Percentiles rank a stretch among this genome's conserved stretches.
Conservation (phyloP, 345 rosid genomes). For the Arabis hirsuta region DNA sequence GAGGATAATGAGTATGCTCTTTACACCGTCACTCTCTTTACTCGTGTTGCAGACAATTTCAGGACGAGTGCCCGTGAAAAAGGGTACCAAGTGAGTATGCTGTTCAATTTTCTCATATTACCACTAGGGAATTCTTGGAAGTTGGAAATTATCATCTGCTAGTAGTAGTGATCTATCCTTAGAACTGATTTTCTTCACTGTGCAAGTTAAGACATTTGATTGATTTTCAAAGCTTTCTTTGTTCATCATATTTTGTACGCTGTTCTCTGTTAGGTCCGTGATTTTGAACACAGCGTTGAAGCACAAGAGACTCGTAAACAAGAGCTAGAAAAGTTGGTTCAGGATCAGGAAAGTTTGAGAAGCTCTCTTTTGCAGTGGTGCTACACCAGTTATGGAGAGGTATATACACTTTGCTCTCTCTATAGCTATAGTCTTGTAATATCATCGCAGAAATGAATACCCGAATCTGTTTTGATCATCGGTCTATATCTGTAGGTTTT, state of each 20-base stretch:
- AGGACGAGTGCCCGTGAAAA: slow-evolving; percentile 79
- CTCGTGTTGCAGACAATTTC: slow-evolving; percentile 93
- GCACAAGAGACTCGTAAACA: slow-evolving; percentile 85
- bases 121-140: slow-evolving; percentile 4
- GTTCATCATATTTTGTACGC: slow-evolving; percentile 5
- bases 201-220: slow-evolving; percentile 12
- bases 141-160: not conserved
- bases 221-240: slow-evolving; percentile 33
- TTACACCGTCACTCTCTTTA: slow-evolving; percentile 82
- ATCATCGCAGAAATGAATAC: not conserved
- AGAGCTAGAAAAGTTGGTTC: slow-evolving; percentile 75
- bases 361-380: slow-evolving; percentile 98
- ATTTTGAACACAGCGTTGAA: slow-evolving; percentile 87
- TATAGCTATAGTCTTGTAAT: slow-evolving; percentile 3
- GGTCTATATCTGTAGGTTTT: slow-evolving; percentile 69
- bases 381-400: slow-evolving; percentile 98
- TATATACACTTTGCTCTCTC: slow-evolving; percentile 35
- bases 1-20: slow-evolving; percentile 99
- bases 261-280: slow-evolving; percentile 66
- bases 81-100: slow-evolving; percentile 85
- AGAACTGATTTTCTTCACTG: not conserved
- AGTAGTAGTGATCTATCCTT: slow-evolving; percentile 16
- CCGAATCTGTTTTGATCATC: not conserved
- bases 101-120: slow-evolving; percentile 20
- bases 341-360: slow-evolving; percentile 80